Base-by-base conservation (phyloP, 768 basidiomycete species). In the Coprinopsis marcescibilis region DNA sequence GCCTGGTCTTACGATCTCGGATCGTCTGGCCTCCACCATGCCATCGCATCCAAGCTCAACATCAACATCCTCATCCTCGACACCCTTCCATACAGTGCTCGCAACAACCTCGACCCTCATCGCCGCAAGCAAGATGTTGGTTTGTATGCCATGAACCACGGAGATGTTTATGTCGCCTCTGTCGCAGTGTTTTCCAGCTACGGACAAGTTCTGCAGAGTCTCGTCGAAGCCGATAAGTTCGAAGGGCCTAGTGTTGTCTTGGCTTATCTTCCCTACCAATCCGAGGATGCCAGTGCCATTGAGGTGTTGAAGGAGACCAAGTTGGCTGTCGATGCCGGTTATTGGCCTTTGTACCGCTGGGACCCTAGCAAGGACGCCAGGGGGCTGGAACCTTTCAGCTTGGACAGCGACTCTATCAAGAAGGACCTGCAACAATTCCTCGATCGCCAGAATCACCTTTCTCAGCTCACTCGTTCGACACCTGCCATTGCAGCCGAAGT, bases 271-370 rank as follows among this genome's bases (percentile, higher is more conserved):
- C 96, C 96, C 1, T 94, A 95, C 67, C 74, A 77, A 40, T 69
- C 71, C 3, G 94, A 96, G 59, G 72, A 81, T 46, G 69, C 82
- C 0, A 73, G 84, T 0, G 90, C 94, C 2, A 78, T 99, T 27
- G 83, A 94, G 26, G 70, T 98, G n/a, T 73, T 99, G 48, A 94
- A 96, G 70, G 92, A 95, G 71, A 99, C 94, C 20, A 99, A 98
- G 62, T 77, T 92, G 41, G 95, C 95, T 4, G 89, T 98, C 32
- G 94, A 97, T 56, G 78, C 88, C 8, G 95, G 95, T 2, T 95
- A 94, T 67, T 98, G 96, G 96, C 95, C 95, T 0, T 71, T 98
- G 43, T 99, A 98, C 73, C 80, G 96, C 46, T 99, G 95, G 94
- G 85, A 99, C 64, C 96, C 96, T 0, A 75, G 77, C 57, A 86